Evolutionary conservation across 306 rosid genomes (phyloP).

Genomic region (Prunus persica): Prunus_persica_NCBIv2 NC_034009.1:26765001-26765500

Average conservation of each 20-base stretch:
- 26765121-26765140: neutral
- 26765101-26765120: neutral
- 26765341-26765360: too few relatives aligned
- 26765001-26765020: constrained; percentile 24
- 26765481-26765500: constrained; percentile 57
- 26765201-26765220: constrained; percentile 3
- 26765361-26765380: too few relatives aligned
- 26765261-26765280: constrained; percentile 12
- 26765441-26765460: constrained; percentile 49
- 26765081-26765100: neutral
- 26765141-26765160: too few relatives aligned
- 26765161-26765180: neutral
- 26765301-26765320: too few relatives aligned
- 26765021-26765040: neutral
- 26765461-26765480: constrained; percentile 45
- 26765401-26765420: constrained; percentile 30
- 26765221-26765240: neutral
- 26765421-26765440: constrained; percentile 39
- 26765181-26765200: neutral
- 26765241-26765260: constrained; percentile 13
- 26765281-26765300: neutral
- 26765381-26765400: neutral
- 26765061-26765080: constrained; percentile 14
- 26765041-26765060: neutral
- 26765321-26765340: too few relatives aligned